These are phyloP conservation scores for Ciborinia camelliae DNA, from an alignment of 2,329 filamentous ascomycete species.

Conservation along the genomic window DNA sequence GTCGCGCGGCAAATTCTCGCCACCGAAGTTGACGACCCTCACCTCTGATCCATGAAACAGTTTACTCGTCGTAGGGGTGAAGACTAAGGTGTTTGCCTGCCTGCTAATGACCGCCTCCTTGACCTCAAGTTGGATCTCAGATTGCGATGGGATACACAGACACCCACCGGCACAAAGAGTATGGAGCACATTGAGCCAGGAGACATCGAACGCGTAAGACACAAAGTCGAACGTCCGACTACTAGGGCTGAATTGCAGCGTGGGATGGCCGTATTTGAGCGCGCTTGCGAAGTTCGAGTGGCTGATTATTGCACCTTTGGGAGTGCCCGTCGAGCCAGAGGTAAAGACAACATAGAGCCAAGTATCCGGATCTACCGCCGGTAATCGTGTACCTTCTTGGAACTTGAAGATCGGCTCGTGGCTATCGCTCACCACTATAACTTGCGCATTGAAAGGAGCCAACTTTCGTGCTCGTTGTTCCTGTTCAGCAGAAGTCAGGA, in stretches of 20 bases:
- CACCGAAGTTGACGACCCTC: background rate
- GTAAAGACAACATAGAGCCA: constrained; percentile 39
- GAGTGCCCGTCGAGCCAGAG: constrained; percentile 44
- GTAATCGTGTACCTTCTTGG: too few relatives aligned
- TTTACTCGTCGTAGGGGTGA: background rate
- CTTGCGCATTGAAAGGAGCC: background rate
- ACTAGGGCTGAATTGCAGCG: background rate
- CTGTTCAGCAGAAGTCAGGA: background rate
- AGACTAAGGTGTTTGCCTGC: background rate
- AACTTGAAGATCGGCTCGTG: too few relatives aligned
- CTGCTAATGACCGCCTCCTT: background rate
- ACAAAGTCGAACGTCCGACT: background rate
- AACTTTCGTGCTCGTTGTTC: too few relatives aligned
- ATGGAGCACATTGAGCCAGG: constrained; percentile 2
- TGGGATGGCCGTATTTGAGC: background rate
- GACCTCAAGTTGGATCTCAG: background rate
- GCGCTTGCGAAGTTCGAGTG: constrained; percentile 14
- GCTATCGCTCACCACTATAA: too few relatives aligned
- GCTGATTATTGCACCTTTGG: constrained; percentile 38
- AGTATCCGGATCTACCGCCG: background rate
- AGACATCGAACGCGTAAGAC: constrained; percentile 14
- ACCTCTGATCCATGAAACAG: background rate
- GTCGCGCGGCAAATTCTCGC: background rate
- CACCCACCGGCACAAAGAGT: background rate
- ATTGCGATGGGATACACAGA: background rate